Conservation (phyloP, 2,329 filamentous ascomycete species). For the Fusarium poae region DNA sequence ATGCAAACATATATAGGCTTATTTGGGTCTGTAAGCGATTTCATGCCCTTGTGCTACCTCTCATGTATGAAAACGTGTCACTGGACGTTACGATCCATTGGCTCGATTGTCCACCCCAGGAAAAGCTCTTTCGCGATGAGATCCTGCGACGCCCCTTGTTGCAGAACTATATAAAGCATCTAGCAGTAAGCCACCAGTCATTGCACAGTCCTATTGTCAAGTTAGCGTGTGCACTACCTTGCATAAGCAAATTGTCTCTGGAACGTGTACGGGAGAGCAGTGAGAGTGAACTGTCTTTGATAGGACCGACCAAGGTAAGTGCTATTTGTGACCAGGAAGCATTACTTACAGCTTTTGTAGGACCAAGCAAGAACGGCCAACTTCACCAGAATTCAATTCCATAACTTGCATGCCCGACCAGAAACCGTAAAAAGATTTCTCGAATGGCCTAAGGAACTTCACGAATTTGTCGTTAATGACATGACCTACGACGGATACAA, state of each 20-base stretch:
- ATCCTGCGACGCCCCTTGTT: not conserved
- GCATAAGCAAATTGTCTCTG: not conserved
- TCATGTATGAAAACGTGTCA: not conserved
- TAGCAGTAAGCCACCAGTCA: not conserved
- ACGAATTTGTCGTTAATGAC: not conserved
- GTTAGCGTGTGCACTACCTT: not conserved
- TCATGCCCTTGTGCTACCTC: not conserved
- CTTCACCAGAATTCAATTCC: not conserved
- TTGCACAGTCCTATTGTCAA: not conserved
- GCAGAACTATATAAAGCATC: not conserved
- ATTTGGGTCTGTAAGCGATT: not conserved
- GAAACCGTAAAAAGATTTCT: not conserved
- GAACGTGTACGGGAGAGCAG: not conserved
- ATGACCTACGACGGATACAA: not conserved
- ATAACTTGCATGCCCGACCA: not conserved
- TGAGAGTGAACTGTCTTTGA: not conserved
- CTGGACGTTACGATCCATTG: not conserved
- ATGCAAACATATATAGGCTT: not conserved
- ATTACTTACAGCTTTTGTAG: not conserved
- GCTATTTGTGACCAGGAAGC: no score
- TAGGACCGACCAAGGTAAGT: not conserved
- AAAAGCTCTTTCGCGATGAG: not conserved
- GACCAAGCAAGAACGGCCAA: not conserved
- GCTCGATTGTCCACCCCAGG: not conserved
- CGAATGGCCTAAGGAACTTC: not conserved